Evolutionary conservation across 2,329 filamentous ascomycete genomes (phyloP).

Genomic region (Neonectria hederae): DNA sequence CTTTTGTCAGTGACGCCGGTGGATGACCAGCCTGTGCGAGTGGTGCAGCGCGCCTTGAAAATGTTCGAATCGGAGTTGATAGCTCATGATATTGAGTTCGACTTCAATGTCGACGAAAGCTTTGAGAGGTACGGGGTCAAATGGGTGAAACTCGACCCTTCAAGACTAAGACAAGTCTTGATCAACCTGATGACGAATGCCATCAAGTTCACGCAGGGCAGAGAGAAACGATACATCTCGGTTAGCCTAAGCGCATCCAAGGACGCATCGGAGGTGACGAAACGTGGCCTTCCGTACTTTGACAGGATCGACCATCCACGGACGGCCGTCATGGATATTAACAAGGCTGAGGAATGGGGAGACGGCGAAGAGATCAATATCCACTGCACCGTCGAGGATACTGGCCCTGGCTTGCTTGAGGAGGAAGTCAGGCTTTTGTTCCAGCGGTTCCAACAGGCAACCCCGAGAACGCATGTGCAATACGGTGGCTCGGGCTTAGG

Average conservation of each 20-base stretch:
- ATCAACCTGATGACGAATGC: slow-evolving; percentile 79
- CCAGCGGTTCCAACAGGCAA: slow-evolving; percentile 74
- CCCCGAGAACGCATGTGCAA: slow-evolving; percentile 74
- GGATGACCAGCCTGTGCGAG: slow-evolving; percentile 72
- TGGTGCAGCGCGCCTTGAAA: slow-evolving; percentile 75
- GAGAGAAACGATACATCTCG: slow-evolving; percentile 67
- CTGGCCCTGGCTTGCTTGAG: slow-evolving; percentile 71
- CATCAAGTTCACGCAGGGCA: slow-evolving; percentile 71
- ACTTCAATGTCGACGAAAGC: slow-evolving; percentile 73
- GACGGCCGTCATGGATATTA: slow-evolving; percentile 51
- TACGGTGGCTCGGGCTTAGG: slow-evolving; percentile 77
- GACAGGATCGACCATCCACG: slow-evolving; percentile 54
- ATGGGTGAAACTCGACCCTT: slow-evolving; percentile 80
- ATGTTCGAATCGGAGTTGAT: slow-evolving; percentile 83
- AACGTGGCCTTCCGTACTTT: slow-evolving; percentile 57
- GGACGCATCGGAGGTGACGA: slow-evolving; percentile 55
- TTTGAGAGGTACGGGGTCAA: slow-evolving; percentile 72
- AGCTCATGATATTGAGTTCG: slow-evolving; percentile 76
- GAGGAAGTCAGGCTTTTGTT: slow-evolving; percentile 74
- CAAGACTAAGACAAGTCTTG: slow-evolving; percentile 76
- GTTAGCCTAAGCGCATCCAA: slow-evolving; percentile 72
- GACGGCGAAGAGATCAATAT: slow-evolving; percentile 75
- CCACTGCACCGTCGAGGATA: slow-evolving; percentile 77
- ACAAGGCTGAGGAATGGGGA: slow-evolving; percentile 73
- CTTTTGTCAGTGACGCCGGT: slow-evolving; percentile 76